Conservation (phyloP, 805 yeast genomes). For the Candida xyloterini region DNA sequence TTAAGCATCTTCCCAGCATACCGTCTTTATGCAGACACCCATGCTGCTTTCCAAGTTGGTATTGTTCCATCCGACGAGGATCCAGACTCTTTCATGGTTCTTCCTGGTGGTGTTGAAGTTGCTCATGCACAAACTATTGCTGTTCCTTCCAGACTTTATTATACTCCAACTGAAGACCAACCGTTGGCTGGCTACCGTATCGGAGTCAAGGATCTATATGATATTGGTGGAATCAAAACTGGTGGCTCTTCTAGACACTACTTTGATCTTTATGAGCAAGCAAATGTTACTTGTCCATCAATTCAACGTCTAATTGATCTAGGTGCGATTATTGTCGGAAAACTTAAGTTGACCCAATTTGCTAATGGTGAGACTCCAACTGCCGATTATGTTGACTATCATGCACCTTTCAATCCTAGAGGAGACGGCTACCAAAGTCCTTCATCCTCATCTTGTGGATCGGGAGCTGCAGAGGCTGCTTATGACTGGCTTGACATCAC, state of each 20-base stretch:
- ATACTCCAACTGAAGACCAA: slow-evolving; percentile 8
- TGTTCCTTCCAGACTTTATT: slow-evolving; percentile 13
- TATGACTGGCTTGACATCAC: slow-evolving; percentile 15
- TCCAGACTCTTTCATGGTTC: slow-evolving; percentile 6
- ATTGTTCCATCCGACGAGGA: slow-evolving; percentile 11
- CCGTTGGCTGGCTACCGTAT: slow-evolving; percentile 14
- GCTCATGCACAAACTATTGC: slow-evolving; percentile 15
- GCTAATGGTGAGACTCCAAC: slow-evolving; percentile 15
- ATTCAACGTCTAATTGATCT: slow-evolving; percentile 13
- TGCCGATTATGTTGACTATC: slow-evolving; percentile 15
- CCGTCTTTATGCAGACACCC: slow-evolving; percentile 10
- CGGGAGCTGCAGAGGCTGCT: slow-evolving; percentile 16
- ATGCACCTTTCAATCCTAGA: slow-evolving; percentile 15
- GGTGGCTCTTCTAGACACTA: slow-evolving; percentile 14
- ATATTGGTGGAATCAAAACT: slow-evolving; percentile 11
- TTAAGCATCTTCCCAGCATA: slow-evolving; percentile 9
- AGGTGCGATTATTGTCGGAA: slow-evolving; percentile 14
- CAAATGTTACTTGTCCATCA: slow-evolving; percentile 10
- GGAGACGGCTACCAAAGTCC: slow-evolving; percentile 16
- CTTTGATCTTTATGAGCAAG: slow-evolving; percentile 9
- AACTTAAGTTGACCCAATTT: slow-evolving; percentile 12
- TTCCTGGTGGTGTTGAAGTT: slow-evolving; percentile 14
- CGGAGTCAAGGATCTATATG: slow-evolving; percentile 12
- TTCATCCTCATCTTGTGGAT: slow-evolving; percentile 13
- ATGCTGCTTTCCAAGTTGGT: slow-evolving; percentile 12